Evolutionary conservation across 176 grass and related monocot genomes (phyloP), one percentile per base, ranked within the genome.

Genomic region (Cocos nucifera): DNA sequence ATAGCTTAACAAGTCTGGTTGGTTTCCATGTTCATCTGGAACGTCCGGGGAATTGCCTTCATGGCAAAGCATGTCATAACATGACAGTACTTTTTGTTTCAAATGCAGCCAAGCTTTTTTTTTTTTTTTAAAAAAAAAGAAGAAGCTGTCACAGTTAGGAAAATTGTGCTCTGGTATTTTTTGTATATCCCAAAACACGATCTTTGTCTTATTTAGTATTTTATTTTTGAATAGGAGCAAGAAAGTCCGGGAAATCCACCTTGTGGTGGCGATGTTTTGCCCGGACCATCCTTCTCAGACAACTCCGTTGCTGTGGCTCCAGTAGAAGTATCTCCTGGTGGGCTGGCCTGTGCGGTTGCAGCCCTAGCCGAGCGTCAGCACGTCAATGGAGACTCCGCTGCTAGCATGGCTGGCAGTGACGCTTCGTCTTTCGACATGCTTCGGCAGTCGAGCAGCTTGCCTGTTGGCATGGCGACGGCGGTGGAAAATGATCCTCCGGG

Each of bases 331-430:
- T 32, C 85, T 69, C 71, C 83, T 51, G 79, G 83, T 57, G 84
- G 83, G 62, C 85, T 77, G 65, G 83, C 87, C 61, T 96, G 92
- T 76, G 80, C 91, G 4, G 80, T 84, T 82, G 83, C 87, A 6
- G 78, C 92, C 62, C 66, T 96, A 69, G 65, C 83, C 49, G 92
- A 90, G 61, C 78, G 84, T 50, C 86, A 87, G 55, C 69, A 75
- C 35, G 69, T 75, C 10, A 58, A 70, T 62, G 85, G 74, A 65
- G 78, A 81, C 28, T 82, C 65, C 73, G 70, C 35, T 44, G 8
- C 81, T 69, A 75, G 74, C 67, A 78, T 89, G 67, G 50, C 71
- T 26, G 63, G 82, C 19, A 64, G 62, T 53, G 82, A 55, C 29
- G 63, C 67, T 55, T 73, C 82, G 58, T 64, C 77, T n/a, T 86